These are phyloP conservation scores for Lactarius evosmus DNA, from an alignment of 768 basidiomycete genomes.

Conservation along the genomic window DNA sequence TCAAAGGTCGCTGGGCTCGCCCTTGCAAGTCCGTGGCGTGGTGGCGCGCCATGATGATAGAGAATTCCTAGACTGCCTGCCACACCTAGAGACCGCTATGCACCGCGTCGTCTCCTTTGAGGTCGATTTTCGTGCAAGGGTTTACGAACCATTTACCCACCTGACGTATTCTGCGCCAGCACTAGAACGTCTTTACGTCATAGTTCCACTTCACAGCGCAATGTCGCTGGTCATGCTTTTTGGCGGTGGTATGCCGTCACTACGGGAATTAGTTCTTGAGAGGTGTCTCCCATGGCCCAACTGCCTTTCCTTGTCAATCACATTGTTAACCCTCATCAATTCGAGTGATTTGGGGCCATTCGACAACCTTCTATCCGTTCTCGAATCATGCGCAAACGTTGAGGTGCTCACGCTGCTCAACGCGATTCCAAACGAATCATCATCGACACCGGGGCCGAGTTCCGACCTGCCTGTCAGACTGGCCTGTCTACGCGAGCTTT, in stretches of 20 bases:
- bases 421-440: neutral
- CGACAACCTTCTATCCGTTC: constrained; percentile 1
- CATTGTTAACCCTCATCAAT: constrained; percentile 3
- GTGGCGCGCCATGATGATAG: neutral
- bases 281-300: constrained; percentile 1
- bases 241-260: constrained; percentile 7
- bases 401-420: constrained; percentile 11
- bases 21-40: neutral
- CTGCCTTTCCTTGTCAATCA: constrained; percentile 3
- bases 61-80: constrained; percentile 3
- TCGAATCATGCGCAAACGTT: constrained; percentile 2
- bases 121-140: neutral
- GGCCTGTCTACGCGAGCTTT: neutral
- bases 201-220: neutral
- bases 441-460: constrained; percentile 13
- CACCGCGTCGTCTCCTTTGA: neutral
- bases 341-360: constrained; percentile 2
- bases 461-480: constrained; percentile 7
- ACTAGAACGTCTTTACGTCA: constrained; percentile 5
- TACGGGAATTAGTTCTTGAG: constrained; percentile 3
- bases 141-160: neutral
- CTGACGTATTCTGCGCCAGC: neutral
- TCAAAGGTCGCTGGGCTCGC: constrained; percentile 1
- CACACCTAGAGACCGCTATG: neutral
- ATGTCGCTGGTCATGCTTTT: constrained; percentile 5